These are phyloP conservation scores for Rosa hybrid DNA, from an alignment of 331 rosid genomes.

Conservation along the genomic window DNA sequence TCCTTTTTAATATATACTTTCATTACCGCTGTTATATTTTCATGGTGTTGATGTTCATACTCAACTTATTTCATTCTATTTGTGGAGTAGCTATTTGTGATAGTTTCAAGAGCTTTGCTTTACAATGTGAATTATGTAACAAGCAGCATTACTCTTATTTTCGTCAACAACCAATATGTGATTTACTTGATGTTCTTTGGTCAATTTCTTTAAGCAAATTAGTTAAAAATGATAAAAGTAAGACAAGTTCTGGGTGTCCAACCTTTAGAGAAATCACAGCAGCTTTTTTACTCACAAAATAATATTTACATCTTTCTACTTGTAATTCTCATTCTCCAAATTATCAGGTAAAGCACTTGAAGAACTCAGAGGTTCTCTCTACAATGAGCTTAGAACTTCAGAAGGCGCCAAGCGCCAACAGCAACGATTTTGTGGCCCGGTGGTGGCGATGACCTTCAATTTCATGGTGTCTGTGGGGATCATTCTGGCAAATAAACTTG, in stretches of 20 bases:
- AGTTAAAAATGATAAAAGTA: not conserved
- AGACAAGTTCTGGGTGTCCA: not conserved
- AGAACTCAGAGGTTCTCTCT: slow-evolving; percentile 73
- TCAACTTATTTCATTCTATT: not conserved
- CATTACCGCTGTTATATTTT: not conserved
- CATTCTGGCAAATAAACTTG: slow-evolving; percentile 84
- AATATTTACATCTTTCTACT: not conserved
- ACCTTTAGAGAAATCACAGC: not conserved
- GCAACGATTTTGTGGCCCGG: slow-evolving; percentile 79
- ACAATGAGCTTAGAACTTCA: slow-evolving; percentile 84
- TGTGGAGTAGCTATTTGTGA: not conserved
- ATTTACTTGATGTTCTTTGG: not conserved
- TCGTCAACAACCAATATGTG: not conserved
- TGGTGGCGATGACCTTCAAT: slow-evolving; percentile 78
- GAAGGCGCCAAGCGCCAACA: slow-evolving; percentile 96
- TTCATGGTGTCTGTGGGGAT: slow-evolving; percentile 78
- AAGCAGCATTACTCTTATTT: not conserved
- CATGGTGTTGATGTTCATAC: not conserved
- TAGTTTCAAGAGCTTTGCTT: not conserved
- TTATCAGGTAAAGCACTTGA: slow-evolving; percentile 78
- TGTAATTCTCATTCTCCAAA: slow-evolving; percentile 26
- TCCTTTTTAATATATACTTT: not conserved
- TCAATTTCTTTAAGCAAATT: not conserved
- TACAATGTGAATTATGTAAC: not conserved
- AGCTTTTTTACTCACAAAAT: not conserved